A percentile compares a stretch with the other conserved stretches of the same genome.
phyloP scores from a whole-genome alignment of 1,284 basidiomycete species.

The Pseudozyma sp. region DNA sequence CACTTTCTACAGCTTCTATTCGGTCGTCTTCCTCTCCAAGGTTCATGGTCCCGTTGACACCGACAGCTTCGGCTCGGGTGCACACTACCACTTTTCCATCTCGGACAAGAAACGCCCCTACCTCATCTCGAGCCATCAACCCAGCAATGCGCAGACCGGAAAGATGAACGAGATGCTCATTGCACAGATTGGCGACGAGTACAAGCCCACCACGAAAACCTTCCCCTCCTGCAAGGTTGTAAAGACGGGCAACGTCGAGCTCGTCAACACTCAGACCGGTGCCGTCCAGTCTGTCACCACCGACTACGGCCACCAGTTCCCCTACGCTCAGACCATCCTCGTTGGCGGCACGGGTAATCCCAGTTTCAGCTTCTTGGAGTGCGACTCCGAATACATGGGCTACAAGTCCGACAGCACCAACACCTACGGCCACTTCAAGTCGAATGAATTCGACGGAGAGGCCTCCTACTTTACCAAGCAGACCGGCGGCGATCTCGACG shows the following conservation, averaged over 20 bases:
- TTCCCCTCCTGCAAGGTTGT: constrained; percentile 12
- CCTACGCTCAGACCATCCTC: constrained; percentile 2
- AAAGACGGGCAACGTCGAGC: constrained; percentile 9
- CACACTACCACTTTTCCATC: constrained; percentile 7
- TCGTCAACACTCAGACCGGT: constrained; percentile 16
- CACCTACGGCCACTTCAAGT: constrained; percentile 14
- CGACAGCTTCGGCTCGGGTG: background rate
- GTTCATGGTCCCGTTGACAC: constrained; percentile 5
- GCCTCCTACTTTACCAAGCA: background rate
- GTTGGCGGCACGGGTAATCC: background rate
- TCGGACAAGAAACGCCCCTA: background rate
- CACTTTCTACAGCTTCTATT: constrained; percentile 4
- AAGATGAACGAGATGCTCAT: constrained; percentile 4
- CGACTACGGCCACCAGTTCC: background rate
- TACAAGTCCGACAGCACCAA: constrained; percentile 7
- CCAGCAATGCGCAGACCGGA: constrained; percentile 1
- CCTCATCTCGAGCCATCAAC: constrained; percentile 1
- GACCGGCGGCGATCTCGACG: constrained; percentile 4
- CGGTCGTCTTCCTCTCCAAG: constrained; percentile 11
- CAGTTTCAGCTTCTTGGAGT: constrained; percentile 17
- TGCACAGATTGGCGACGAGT: constrained; percentile 10
- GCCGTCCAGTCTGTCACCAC: constrained; percentile 2
- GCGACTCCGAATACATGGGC: constrained; percentile 19
- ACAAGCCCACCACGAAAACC: constrained; percentile 2
- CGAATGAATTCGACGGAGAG: background rate